phyloP scores from a whole-genome alignment of 495 filamentous ascomycete genomes.

The Penicillium dipodomyicola region DNA sequence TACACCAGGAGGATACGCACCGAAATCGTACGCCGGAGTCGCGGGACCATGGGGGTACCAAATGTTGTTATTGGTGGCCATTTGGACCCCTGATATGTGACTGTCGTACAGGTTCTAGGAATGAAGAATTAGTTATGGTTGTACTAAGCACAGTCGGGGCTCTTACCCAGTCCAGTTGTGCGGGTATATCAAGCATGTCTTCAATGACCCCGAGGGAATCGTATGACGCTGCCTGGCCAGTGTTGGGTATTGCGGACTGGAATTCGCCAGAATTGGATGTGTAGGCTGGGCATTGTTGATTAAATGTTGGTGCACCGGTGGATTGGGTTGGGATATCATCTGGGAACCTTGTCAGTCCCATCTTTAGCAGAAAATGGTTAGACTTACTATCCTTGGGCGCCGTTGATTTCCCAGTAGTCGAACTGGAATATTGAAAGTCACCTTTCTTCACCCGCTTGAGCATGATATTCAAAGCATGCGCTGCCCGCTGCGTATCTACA shows the following conservation, averaged over 20 bases:
- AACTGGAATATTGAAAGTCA: slow-evolving; percentile 17
- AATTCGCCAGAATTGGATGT: neutral
- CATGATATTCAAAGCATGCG: slow-evolving; percentile 69
- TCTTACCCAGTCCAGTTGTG: slow-evolving; percentile 74
- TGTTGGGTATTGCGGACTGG: slow-evolving; percentile 2
- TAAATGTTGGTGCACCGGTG: neutral
- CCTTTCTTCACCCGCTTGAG: slow-evolving; percentile 60
- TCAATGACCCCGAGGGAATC: slow-evolving; percentile 50
- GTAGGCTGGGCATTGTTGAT: slow-evolving; percentile 10
- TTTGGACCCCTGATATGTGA: slow-evolving; percentile 17
- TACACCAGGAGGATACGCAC: neutral
- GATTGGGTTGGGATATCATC: slow-evolving; percentile 11
- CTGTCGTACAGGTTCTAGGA: slow-evolving; percentile 27
- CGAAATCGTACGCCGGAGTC: slow-evolving; percentile 9
- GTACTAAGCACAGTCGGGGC: no score
- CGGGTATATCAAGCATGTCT: slow-evolving; percentile 51
- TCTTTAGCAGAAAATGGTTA: slow-evolving; percentile 23
- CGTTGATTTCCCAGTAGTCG: slow-evolving; percentile 22
- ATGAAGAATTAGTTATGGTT: slow-evolving; percentile 3
- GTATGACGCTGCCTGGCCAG: slow-evolving; percentile 18
- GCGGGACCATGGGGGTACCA: slow-evolving; percentile 13
- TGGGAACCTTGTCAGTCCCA: slow-evolving; percentile 1
- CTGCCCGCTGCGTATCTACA: slow-evolving; percentile 79
- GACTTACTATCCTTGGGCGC: slow-evolving; percentile 12
- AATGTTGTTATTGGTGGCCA: slow-evolving; percentile 15